Base-by-base conservation (phyloP, 345 rosid species). In the Boechera divaricarpa region DNA sequence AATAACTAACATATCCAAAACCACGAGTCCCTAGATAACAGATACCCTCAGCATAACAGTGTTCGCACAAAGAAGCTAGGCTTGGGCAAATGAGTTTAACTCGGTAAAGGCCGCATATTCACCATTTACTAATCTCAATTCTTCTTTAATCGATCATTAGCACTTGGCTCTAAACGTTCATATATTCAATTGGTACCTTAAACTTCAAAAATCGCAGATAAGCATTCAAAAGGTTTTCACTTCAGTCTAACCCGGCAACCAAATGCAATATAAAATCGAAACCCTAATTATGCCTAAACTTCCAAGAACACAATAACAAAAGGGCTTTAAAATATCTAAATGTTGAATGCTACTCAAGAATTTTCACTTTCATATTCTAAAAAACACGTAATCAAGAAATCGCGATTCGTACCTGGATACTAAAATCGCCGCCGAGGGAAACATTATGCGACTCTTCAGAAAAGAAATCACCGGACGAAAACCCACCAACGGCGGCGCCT, bases 381-480 rank as follows among this genome's bases (percentile, higher is more conserved):
- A 42, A 45, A 41, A 4, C 7, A 52, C 1, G 24, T 16, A 8
- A 1, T 32, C 60, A 44, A 4, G 31, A 28, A 39, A 18, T 28
- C 44, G 28, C 10, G 18, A 32, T n/a, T 21, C 13, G 24, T 56
- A 94, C 97, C 98, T 92, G 97, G 83, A 95, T 92, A 69, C 99
- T 92, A 79, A 95, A 95, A 84, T 95, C 98, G 70, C 98, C 97
- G 70, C 84, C 90, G 69, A 90, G 87, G 13, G 98, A 94, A 58
- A 94, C 97, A 83, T 92, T 94, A 70, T 94, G 98, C 21, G 98
- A 94, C 66, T 89, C 98, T 77, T 84, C 91, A 61, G 92, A 73
- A 67, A 84, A 88, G 73, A 92, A 94, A 81, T 87, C 97, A 5
- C 95, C 97, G 31, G 87, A 42, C 55, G 85, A 73, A 56, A 48